Evolutionary conservation across 192 early-diverging fungal genomes (phyloP).

Genomic region (Oehlia diaphana): DNA sequence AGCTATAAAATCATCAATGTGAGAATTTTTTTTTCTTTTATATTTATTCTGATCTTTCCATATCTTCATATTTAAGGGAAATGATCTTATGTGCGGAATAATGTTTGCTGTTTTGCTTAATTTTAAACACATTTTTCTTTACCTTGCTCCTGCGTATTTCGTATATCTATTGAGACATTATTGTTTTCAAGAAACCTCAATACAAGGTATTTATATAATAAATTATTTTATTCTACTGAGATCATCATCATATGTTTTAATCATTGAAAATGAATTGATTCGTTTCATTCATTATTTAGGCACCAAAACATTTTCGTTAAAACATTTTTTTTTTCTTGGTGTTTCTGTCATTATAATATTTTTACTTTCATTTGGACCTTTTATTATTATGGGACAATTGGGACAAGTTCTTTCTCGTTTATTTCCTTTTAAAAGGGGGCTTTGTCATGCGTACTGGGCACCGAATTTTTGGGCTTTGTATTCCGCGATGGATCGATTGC

Average conservation of each 20-base stretch:
- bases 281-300: neutral
- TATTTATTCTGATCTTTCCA: neutral
- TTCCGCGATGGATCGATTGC: slow-evolving; percentile 71
- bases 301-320: slow-evolving; percentile 30
- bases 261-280: neutral
- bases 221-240: too few relatives aligned
- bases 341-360: slow-evolving; percentile 66
- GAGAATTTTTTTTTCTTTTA: neutral
- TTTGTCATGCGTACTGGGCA: slow-evolving; percentile 97
- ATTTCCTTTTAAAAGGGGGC: slow-evolving; percentile 96
- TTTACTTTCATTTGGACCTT: slow-evolving; percentile 81
- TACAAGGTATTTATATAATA: neutral
- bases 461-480: slow-evolving; percentile 98
- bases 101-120: slow-evolving; percentile 88
- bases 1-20: neutral
- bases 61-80: slow-evolving; percentile 39
- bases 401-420: slow-evolving; percentile 78
- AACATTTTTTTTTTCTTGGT: slow-evolving; percentile 65
- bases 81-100: slow-evolving; percentile 64
- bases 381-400: slow-evolving; percentile 66
- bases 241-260: neutral
- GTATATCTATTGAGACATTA: slow-evolving; percentile 78
- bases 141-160: slow-evolving; percentile 92
- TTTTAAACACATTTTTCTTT: slow-evolving; percentile 97
- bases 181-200: slow-evolving; percentile 45